phyloP scores from a whole-genome alignment of 1,284 basidiomycete genomes.

The Clitocybe nebularis region DNA sequence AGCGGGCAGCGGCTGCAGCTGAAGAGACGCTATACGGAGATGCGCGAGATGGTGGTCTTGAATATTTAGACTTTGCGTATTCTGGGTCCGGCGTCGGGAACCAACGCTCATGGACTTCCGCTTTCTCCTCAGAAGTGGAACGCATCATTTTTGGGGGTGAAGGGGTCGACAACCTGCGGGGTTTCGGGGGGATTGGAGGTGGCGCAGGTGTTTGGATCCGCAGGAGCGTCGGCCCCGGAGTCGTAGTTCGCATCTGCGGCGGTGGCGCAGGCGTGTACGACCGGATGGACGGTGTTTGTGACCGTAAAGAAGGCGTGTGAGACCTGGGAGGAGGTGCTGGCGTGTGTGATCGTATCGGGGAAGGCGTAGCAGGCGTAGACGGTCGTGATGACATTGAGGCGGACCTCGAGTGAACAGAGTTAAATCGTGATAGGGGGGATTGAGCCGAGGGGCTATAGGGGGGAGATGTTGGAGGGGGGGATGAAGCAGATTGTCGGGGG shows the following conservation, averaged over 20 bases:
- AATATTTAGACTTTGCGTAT: conserved; percentile 10
- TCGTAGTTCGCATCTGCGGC: conserved; percentile 19
- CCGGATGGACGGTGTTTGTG: conserved; percentile 27
- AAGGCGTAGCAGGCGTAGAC: conserved; percentile 42
- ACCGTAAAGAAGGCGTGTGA: conserved; percentile 31
- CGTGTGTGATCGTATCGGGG: conserved; percentile 28
- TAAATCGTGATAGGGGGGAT: conserved; percentile 42
- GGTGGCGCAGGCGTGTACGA: conserved; percentile 23
- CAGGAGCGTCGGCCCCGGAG: conserved; percentile 20
- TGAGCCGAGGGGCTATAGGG: conserved; percentile 30
- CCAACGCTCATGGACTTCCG: conserved; percentile 48
- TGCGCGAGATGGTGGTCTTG: conserved; percentile 20
- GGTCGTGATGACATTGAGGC: conserved; percentile 49
- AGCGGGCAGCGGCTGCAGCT: conserved; percentile 8
- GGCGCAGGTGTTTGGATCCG: conserved; percentile 27
- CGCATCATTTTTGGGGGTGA: conserved; percentile 45
- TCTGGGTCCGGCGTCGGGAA: conserved; percentile 33
- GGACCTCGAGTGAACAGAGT: conserved; percentile 46
- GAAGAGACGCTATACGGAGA: conserved; percentile 21
- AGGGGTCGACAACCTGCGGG: conserved; percentile 40
- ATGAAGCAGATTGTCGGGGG: conserved; percentile 24
- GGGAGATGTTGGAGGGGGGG: conserved; percentile 34
- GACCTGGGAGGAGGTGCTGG: conserved; percentile 27
- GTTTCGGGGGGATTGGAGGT: conserved; percentile 37
- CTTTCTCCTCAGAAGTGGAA: conserved; percentile 51